Percentiles rank a stretch among this genome's conserved stretches.
Evolutionary conservation across 495 filamentous ascomycete species (phyloP).

Genomic region (Penicillium desertorum): DNA sequence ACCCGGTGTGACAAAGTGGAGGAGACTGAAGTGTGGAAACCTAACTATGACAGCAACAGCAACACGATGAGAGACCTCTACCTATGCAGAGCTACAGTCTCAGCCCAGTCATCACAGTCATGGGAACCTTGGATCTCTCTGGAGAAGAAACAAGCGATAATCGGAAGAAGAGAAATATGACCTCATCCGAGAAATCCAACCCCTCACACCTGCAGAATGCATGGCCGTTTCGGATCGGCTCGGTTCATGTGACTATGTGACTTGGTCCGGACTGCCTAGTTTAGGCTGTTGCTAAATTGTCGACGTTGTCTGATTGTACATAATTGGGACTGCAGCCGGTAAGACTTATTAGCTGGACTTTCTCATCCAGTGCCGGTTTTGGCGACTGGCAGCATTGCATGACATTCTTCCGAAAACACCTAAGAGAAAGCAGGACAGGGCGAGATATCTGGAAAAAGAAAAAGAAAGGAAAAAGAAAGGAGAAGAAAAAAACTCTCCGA

Average conservation of each 20-base stretch:
- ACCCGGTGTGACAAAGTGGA: constrained; percentile 7
- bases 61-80: neutral
- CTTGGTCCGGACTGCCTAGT: neutral
- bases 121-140: neutral
- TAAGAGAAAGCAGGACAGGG: neutral
- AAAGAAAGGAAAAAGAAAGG: constrained; percentile 12
- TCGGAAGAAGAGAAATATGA: constrained; percentile 9
- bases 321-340: neutral
- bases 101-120: constrained; percentile 1
- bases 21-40: neutral
- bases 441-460: neutral
- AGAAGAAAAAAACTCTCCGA: neutral
- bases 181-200: constrained; percentile 4
- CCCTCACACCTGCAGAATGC: constrained; percentile 3
- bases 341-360: neutral
- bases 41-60: constrained; percentile 15
- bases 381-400: constrained; percentile 8
- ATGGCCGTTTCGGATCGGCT: constrained; percentile 16
- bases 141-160: neutral
- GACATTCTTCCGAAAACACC: constrained; percentile 1
- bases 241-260: constrained; percentile 18
- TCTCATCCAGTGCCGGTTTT: constrained; percentile 1
- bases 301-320: neutral
- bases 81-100: neutral
- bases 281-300: constrained; percentile 6